These are phyloP conservation scores for Biancaea sappan DNA, from an alignment of 306 rosid genomes.

Conservation along the genomic window DNA sequence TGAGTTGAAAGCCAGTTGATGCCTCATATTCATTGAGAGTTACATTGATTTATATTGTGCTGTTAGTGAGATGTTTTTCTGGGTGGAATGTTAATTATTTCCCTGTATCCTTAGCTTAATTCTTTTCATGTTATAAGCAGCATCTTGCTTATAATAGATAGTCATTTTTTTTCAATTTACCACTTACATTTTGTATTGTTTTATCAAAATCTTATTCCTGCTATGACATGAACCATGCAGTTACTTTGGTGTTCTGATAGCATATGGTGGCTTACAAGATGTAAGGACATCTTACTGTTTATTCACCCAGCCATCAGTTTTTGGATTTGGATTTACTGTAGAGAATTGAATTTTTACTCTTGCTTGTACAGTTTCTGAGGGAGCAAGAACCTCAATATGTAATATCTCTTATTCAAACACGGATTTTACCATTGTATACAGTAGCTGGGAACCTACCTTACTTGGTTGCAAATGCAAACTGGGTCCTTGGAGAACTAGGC, in stretches of 20 bases:
- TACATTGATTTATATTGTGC: not conserved
- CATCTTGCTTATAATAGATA: not conserved
- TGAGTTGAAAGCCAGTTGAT: constrained; percentile 21
- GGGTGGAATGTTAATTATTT: not conserved
- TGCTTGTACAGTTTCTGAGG: constrained; percentile 71
- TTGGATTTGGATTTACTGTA: constrained; percentile 19
- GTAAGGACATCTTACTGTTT: constrained; percentile 58
- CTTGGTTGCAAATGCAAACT: constrained; percentile 85
- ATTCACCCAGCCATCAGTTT: constrained; percentile 18
- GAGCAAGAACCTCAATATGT: constrained; percentile 72
- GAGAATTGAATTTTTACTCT: constrained; percentile 6
- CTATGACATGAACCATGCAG: constrained; percentile 51
- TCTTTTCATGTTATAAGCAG: not conserved
- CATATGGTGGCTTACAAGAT: constrained; percentile 81
- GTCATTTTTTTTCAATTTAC: not conserved
- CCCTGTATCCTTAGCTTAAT: constrained; percentile 8
- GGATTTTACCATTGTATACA: constrained; percentile 73
- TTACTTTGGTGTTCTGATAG: constrained; percentile 85
- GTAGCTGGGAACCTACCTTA: constrained; percentile 51
- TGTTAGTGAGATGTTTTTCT: constrained; percentile 7
- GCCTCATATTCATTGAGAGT: not conserved
- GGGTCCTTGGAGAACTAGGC: constrained; percentile 94
- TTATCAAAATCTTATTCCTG: constrained; percentile 18
- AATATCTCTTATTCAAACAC: constrained; percentile 51
- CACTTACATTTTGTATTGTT: not conserved